Base-by-base conservation (phyloP, 2,329 filamentous ascomycete genomes). In the Colletotrichum kahawae region DNA sequence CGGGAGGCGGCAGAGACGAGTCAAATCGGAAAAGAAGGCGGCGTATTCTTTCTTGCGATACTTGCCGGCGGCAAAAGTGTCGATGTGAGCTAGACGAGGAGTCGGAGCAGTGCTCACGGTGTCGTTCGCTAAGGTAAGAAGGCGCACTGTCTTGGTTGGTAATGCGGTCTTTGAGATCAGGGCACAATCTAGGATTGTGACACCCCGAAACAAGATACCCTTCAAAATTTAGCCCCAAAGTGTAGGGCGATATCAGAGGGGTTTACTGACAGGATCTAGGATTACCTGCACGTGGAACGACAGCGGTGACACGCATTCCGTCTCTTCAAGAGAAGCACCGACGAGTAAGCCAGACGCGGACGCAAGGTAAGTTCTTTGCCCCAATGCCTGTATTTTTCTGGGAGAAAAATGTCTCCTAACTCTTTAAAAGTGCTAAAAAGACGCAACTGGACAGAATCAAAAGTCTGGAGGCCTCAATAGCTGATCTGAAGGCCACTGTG, bases 11-110 rank as follows among this genome's bases (percentile, higher is more conserved):
- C 12, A 63, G 21, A 34, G 70, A 75, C 36, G 73, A 75, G 33
- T 59, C 70, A n/a, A 63, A 57, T 34, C 62, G 73, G n/a, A 77
- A 77, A 60, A 59, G 75, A 12, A 71, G 69, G 64, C 59, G 75
- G 38, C 68, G 75, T 8, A 72, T 77, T n/a, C 65, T 77, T 14
- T 77, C 75, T 6, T 77, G 75, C 24, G 75, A 77, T 43, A 76
- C 75, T 7, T 77, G 75, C 24, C 67, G 74, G 16, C 75, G 72
- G 64, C 72, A 76, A 29, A 77, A 77, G 54, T 77, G 75, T 48
- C 62, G 69, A 18, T 77, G 75, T 21, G 75, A 77, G 29, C 57
- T 76, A 3, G 75, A 77, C 18, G 65, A 71, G 38, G 68, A 77
- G 24, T 75, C 73, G 27, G 72, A 75, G 31, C 48, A 69, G 34